Percentiles rank a stretch among this genome's conserved stretches.
phyloP scores from a whole-genome alignment of 2,329 filamentous ascomycete genomes.

The Didymella keratinophila region DNA sequence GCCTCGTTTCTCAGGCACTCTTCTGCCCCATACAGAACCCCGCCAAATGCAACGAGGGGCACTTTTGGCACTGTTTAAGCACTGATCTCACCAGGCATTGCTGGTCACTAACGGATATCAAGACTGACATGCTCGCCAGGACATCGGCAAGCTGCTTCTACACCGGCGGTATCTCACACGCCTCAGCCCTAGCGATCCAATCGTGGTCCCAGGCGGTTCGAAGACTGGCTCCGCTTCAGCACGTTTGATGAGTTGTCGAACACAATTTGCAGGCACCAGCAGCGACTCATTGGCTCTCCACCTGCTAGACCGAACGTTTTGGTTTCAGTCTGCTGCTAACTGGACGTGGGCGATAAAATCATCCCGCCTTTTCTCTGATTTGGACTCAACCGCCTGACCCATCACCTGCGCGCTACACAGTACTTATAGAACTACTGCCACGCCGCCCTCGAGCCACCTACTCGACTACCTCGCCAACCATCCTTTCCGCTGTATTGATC shows the following conservation, averaged over 20 bases:
- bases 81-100: neutral
- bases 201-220: constrained; percentile 32
- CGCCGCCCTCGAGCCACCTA: constrained; percentile 23
- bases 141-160: constrained; percentile 11
- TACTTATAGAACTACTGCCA: constrained; percentile 43
- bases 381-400: constrained; percentile 46
- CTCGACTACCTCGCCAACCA: neutral
- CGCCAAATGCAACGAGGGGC: constrained; percentile 15
- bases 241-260: constrained; percentile 50
- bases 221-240: constrained; percentile 39
- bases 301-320: constrained; percentile 44
- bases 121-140: neutral
- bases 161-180: constrained; percentile 11
- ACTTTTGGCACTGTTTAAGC: constrained; percentile 4
- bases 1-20: constrained; percentile 10
- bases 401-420: constrained; percentile 32
- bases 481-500: neutral
- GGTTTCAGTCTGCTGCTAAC: constrained; percentile 48
- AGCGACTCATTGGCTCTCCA: constrained; percentile 40
- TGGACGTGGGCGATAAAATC: constrained; percentile 44
- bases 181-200: constrained; percentile 34
- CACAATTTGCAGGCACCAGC: constrained; percentile 36
- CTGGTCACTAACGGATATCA: neutral
- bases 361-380: constrained; percentile 43
- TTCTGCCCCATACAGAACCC: constrained; percentile 10